Evolutionary conservation across 129 eudicot genomes (phyloP), one percentile per base, ranked within the genome.

Genomic region (Lactuca saligna): DNA sequence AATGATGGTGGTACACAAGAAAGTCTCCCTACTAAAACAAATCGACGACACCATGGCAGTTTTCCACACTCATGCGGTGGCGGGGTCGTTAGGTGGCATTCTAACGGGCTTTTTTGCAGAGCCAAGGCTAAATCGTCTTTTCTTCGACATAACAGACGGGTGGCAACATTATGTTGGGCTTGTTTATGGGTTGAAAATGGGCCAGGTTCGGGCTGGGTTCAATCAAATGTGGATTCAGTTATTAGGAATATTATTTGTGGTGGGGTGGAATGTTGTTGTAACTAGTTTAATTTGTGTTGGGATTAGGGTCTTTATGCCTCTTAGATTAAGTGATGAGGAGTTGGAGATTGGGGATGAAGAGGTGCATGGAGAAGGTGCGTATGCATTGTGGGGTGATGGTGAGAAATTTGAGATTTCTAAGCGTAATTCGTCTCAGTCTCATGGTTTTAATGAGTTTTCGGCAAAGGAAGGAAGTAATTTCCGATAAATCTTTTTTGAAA

Each of bases 11-110:
- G 82, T 88, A 35, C 96, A 89, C 82, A 86, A 89, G 59, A 76
- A 83, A 68, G 76, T 76, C 14, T 74, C 81, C 66, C 33, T 86
- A 50, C 77, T 89, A 38, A 81, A 79, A 16, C 67, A 89, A 38
- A 84, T 89, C 14, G 96, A 89, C 17, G 96, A 89, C 84, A 89
- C 96, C 13, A 70, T 89, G 81, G 92, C 84, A 14, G 96, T 83
- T 12, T 77, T 89, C 81, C 96, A 89, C 84, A 88, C 96, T 7
- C 96, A 89, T 20, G 96, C 89, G 1, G 87, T 89, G 32, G 89
- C 96, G 0, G 89, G 96, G 38, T 67, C 75, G 51, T 17, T 89
- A 53, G 96, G 96, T 4, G 96, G 91, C 61, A 8, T 85, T 25
- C 84, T 83, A 49, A 70, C 89, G 0, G 91, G 96, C 2, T 35